Base-by-base conservation (phyloP, 345 rosid genomes). In the Alliaria petiolata region DNA sequence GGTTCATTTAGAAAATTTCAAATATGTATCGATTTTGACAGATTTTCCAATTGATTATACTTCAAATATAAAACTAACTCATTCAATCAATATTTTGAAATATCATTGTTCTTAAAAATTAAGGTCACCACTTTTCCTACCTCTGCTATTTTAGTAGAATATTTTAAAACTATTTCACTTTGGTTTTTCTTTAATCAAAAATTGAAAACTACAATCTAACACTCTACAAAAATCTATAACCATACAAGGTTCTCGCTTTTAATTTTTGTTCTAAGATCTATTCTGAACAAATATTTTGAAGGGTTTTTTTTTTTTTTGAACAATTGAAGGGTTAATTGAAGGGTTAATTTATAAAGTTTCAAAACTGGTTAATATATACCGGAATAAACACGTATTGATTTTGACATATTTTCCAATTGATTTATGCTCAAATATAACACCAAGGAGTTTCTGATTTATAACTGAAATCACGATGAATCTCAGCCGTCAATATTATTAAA, bases 401-500 rank as follows among this genome's bases (percentile, higher is more conserved):
- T n/a, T n/a, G n/a, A n/a, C n/a, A n/a, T n/a, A n/a, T n/a, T n/a
- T n/a, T n/a, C n/a, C n/a, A n/a, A n/a, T 13, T 19, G 14, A 12
- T 25, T 1, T 11, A 50, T 22, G 13, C 16, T 25, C 55, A 25
- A 50, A 50, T 50, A 19, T 28, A 52, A 46, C 12, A 58, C 46
- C 45, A 25, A 3, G 30, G 19, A 38, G 28, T 52, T 54, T 55
- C 16, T 63, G 25, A 33, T 35, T 56, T 12, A 43, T 56, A 65
- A 56, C 16, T 25, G n/a, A 35, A 45, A 26, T 56, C 1, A 0
- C n/a, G 20, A 57, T 65, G 26, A 44, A 54, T 43, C 33, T 64
- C 30, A 46, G 44, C 77, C 77, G 71, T 53, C 11, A 40, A 61
- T 35, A 26, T n/a, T n/a, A n/a, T 50, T 51, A 62, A 52, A 20